phyloP scores from a whole-genome alignment of 1,139 yeast species.

The Eremothecium sinecaudum region DNA sequence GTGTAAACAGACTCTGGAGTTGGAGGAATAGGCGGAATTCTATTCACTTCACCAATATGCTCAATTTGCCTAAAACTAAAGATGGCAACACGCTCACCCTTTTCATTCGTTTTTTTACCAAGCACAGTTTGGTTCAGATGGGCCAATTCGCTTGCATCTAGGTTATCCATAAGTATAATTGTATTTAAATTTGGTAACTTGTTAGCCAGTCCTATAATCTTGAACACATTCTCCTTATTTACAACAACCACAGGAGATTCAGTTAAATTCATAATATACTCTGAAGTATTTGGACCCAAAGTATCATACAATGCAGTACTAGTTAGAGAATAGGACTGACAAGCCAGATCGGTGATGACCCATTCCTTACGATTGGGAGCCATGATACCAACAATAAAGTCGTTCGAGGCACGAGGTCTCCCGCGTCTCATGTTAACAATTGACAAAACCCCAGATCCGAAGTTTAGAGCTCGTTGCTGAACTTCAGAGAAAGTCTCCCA shows the following conservation, averaged over 20 bases:
- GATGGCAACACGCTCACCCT: constrained; percentile 28
- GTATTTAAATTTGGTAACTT: constrained; percentile 34
- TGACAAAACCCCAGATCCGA: constrained; percentile 59
- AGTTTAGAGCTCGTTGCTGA: constrained; percentile 36
- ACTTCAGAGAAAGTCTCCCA: constrained; percentile 41
- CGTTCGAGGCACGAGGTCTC: constrained; percentile 28
- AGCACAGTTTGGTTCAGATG: constrained; percentile 21
- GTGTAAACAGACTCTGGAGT: constrained; percentile 48
- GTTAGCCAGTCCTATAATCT: constrained; percentile 36
- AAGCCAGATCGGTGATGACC: constrained; percentile 52
- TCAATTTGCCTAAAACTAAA: constrained; percentile 46
- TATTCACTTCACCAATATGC: constrained; percentile 43
- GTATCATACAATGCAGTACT: constrained; percentile 60
- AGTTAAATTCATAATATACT: constrained; percentile 47
- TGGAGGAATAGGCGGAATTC: constrained; percentile 42
- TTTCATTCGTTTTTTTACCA: constrained; percentile 12
- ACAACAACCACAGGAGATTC: constrained; percentile 48
- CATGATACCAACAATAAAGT: constrained; percentile 46
- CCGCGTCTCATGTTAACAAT: constrained; percentile 37
- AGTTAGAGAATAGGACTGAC: constrained; percentile 42
- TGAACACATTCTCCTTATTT: constrained; percentile 40
- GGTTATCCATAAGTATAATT: constrained; percentile 45
- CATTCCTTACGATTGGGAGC: constrained; percentile 53
- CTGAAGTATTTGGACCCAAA: constrained; percentile 50
- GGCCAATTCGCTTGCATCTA: constrained; percentile 34